Percentiles rank a stretch among this genome's conserved stretches.
phyloP scores from a whole-genome alignment of 164 flowering plant genomes.

The Santalum album region DNA sequence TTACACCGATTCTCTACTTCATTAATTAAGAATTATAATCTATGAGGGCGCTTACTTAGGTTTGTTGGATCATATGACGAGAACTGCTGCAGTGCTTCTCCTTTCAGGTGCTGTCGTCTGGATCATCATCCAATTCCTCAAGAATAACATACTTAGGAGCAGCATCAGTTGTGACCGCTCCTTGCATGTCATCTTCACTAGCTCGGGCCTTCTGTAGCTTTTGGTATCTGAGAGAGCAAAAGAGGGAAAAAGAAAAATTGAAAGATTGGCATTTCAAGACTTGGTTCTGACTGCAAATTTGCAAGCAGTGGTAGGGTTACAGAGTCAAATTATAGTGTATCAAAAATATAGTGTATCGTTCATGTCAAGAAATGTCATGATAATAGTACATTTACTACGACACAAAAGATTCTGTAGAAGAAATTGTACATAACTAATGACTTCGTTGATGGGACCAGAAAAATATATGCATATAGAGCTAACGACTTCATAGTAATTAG shows the following conservation, averaged over 20 bases:
- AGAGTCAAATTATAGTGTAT: not conserved
- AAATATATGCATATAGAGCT: too few species aligned
- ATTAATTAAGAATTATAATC: not conserved
- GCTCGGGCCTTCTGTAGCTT: conserved; percentile 48
- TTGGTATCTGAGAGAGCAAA: conserved; percentile 41
- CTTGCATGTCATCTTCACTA: conserved; percentile 21
- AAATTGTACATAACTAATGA: too few species aligned
- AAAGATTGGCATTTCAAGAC: too few species aligned
- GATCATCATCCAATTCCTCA: conserved; percentile 65
- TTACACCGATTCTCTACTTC: too few species aligned
- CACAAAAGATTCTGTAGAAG: too few species aligned
- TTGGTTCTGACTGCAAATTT: not conserved
- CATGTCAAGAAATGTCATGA: not conserved
- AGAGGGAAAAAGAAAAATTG: not conserved
- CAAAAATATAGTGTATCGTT: not conserved
- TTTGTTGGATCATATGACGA: not conserved
- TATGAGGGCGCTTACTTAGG: conserved; percentile 4
- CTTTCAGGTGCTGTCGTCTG: conserved; percentile 31
- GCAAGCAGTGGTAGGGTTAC: not conserved
- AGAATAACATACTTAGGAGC: conserved; percentile 79
- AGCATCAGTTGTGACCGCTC: conserved; percentile 19
- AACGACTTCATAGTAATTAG: too few species aligned
- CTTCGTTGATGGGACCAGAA: too few species aligned
- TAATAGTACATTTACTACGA: not conserved
- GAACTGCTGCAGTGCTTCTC: not conserved